Base-by-base conservation (phyloP, 2,329 filamentous ascomycete genomes). In the Trematosphaeria pertusa region DNA sequence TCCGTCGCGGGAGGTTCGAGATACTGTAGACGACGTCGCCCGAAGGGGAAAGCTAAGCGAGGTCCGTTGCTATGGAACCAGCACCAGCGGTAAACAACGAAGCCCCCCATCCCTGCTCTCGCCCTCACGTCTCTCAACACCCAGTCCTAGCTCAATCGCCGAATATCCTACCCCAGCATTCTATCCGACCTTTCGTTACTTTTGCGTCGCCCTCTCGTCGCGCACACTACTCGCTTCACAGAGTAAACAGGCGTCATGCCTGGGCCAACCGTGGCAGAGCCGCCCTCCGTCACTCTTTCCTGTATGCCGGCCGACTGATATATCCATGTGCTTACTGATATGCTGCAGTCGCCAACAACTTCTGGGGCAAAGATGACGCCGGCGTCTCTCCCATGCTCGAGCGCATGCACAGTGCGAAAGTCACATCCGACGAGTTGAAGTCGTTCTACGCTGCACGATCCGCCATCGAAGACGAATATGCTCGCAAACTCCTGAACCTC, bases 281-380 rank as follows among this genome's bases (percentile, higher is more conserved):
- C 77, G 61, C 86, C 86, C 59, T 81, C 82, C 41, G 85, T 88
- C 62, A 78, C 84, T 60, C 76, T 88, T 66, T 89, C 86, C 36
- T 89, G 85, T 88, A 77, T 65, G 62, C 10, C n/a, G n/a, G n/a
- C n/a, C n/a, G n/a, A n/a, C n/a, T n/a, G n/a, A n/a, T n/a, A n/a
- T n/a, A n/a, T n/a, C n/a, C n/a, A n/a, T n/a, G n/a, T n/a, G n/a
- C 18, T 60, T 68, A 57, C 74, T 76, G 48, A 77, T 59, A 33
- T 12, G 8, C 10, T n/a, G 46, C 58, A 92, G 92, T 99, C 78
- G 93, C 94, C 65, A 99, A 99, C 78, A 99, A 99, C 73, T 99
- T 99, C 75, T 99, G 94, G 94, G 94, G 94, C 56, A 97, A 96
- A 80, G 93, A 97, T 72, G 94, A 99, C 80, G 94, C 93, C 40